Evolutionary conservation across 2,329 filamentous ascomycete genomes (phyloP), one percentile per base, ranked within the genome.

Genomic region (Colletotrichum lentis): DNA sequence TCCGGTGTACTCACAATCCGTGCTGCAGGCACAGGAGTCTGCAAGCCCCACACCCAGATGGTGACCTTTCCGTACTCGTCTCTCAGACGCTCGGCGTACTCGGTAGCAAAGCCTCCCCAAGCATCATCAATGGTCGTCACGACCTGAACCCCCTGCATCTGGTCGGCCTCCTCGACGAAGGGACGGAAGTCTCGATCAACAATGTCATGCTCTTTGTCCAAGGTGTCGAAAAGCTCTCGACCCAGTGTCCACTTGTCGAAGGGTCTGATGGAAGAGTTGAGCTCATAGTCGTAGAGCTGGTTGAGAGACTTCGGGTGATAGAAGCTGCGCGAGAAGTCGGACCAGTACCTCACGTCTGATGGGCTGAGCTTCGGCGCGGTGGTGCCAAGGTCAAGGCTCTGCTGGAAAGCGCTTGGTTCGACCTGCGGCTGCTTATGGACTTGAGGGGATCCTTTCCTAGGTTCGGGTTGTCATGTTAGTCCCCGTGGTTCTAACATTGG

Each of bases 101-200:
- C 84, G 3, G 89, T 82, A 7, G 90, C 86, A 76, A 95, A 95
- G 0, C 92, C 91, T 69, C 89, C 91, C 92, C 92, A 96, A 14
- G 90, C 91, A 78, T 94, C 91, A 75, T 95, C 92, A 6, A 89
- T 80, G 4, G 87, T 86, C 2, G 90, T 84, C 69, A 94, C 86
- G 12, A 94, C 76, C 77, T 98, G 95, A 20, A 99, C 83, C 0
- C 91, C 95, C 78, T 97, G 94, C 80, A 98, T 85, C 63, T 93
- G 90, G 77, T 99, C 96, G 71, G 94, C 96, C 79, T 98, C 96
- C 80, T 99, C 96, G 2, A 90, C 88, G 76, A 97, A 97, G 0
- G 90, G 90, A 44, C 96, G 85, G 71, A 97, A 82, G 77, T 99
- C 95, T n/a, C 94, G 87, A 76, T 99, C 96, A 4, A 97, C 82